phyloP scores from a whole-genome alignment of 495 filamentous ascomycete genomes.

The Aspergillus ellipticus region DNA sequence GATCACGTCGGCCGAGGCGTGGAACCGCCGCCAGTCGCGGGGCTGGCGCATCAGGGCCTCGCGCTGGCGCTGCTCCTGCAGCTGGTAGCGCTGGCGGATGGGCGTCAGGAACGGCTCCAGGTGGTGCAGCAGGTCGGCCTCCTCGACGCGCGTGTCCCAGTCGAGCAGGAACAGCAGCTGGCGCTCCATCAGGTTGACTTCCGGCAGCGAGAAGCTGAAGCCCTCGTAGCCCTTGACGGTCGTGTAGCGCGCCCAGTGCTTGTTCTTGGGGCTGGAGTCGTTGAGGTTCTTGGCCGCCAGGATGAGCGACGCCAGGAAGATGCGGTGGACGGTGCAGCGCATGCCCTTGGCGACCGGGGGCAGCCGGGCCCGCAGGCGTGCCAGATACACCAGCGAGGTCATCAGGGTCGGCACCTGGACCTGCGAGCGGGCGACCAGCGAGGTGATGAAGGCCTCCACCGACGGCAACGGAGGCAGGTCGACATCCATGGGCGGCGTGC shows the following conservation, averaged over 20 bases:
- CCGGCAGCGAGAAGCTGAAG: constrained; percentile 89
- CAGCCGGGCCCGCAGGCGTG: constrained; percentile 73
- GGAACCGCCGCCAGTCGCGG: constrained; percentile 44
- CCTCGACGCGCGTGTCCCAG: constrained; percentile 82
- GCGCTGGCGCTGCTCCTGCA: constrained; percentile 23
- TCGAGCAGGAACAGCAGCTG: constrained; percentile 90
- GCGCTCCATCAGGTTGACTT: constrained; percentile 99
- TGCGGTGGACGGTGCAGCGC: constrained; percentile 90
- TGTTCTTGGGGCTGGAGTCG: constrained; percentile 97
- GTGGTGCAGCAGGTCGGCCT: constrained; percentile 80
- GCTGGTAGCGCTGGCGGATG: constrained; percentile 55
- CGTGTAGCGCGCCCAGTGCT: constrained; percentile 97
- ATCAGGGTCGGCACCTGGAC: constrained; percentile 97
- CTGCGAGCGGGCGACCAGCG: constrained; percentile 85
- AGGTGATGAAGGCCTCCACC: constrained; percentile 85
- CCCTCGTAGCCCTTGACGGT: constrained; percentile 66
- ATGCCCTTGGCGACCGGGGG: constrained; percentile 96
- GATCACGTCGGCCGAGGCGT: constrained; percentile 39
- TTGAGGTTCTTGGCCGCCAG: constrained; percentile 78
- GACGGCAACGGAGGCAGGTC: constrained; percentile 60
- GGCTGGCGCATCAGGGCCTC: constrained; percentile 35
- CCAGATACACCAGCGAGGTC: constrained; percentile 91
- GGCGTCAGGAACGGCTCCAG: constrained; percentile 86
- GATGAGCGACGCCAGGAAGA: constrained; percentile 77
- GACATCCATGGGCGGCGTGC: constrained; percentile 58